Evolutionary conservation across 139 green algal genomes (phyloP), one percentile per base, ranked within the genome.

Genomic region (Nannochloris sp.): DNA sequence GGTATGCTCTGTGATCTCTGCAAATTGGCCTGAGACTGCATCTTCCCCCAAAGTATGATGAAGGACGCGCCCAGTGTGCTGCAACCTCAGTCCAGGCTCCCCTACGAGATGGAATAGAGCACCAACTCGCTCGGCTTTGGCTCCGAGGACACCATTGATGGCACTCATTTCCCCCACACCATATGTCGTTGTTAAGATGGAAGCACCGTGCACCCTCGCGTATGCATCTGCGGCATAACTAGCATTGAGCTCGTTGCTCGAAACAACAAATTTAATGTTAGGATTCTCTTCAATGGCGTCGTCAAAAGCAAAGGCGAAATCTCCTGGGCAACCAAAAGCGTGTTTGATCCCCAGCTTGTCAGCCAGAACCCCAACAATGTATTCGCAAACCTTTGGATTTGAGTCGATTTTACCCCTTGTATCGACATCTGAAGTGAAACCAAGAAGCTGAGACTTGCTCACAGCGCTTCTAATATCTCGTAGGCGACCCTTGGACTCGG

Each of bases 211-310:
- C 31, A 70, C 78, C n/a, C 84, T 78, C 0, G 84, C 75, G 59
- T 89, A 91, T 8, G 84, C 86, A 60, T 93, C 86, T 2, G 87
- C 87, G 11, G 85, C 87, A 64, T 94, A 94, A 1, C 81, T 80
- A 0, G 84, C 84, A 62, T 91, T 93, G 15, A 94, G 75, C 69
- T 94, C 87, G 37, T 93, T 93, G 6, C n/a, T 25, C 5, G 19
- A 64, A 8, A 51, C 40, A 18, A 64, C 7, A 23, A 23, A 64
- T 10, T 25, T 8, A 25, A 64, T 9, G 12, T 21, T 24, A 5
- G n/a, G 18, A 18, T 56, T 15, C 12, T 64, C 57, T n/a, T 64
- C 57, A 53, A 64, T 56, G 7, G 57, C 57, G 11, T 64, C 57
- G 56, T 51, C 40, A 55, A 64, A n/a, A 29, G 57, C 40, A 51